phyloP scores from a whole-genome alignment of 2,329 filamentous ascomycete species.

The Cladosporium phlei region DNA sequence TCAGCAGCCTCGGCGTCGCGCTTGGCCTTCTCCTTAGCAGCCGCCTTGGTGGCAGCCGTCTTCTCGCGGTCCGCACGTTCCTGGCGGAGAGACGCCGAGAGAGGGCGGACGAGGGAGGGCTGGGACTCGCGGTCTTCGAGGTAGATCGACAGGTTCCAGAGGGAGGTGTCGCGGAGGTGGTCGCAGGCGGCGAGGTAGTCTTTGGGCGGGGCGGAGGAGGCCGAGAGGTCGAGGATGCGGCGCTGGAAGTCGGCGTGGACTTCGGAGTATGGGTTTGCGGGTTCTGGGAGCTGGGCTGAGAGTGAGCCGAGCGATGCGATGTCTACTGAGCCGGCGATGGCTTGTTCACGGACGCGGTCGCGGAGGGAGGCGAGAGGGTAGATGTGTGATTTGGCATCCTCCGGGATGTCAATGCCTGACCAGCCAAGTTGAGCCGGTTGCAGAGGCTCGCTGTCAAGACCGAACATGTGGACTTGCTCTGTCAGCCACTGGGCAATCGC shows the following conservation, averaged over 20 bases:
- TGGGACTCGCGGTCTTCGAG: constrained; percentile 70
- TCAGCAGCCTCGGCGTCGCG: constrained; percentile 50
- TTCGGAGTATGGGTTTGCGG: constrained; percentile 42
- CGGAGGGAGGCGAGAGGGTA: constrained; percentile 55
- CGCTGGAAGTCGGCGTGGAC: constrained; percentile 53
- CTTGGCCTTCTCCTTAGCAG: constrained; percentile 46
- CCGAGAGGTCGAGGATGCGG: constrained; percentile 53
- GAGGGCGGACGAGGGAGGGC: constrained; percentile 68
- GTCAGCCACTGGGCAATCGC: constrained; percentile 73
- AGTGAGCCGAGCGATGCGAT: constrained; percentile 30
- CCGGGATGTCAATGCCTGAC: constrained; percentile 60
- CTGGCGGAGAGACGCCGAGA: constrained; percentile 48
- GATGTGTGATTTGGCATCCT: constrained; percentile 56
- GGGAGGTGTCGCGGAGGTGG: constrained; percentile 70
- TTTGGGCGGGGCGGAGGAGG: constrained; percentile 55
- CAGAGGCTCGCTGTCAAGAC: constrained; percentile 59
- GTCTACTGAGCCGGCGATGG: constrained; percentile 43
- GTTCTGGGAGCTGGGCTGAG: constrained; percentile 23
- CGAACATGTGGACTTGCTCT: constrained; percentile 76
- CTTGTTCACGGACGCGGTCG: constrained; percentile 54
- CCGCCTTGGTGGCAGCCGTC: constrained; percentile 46
- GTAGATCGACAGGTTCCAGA: constrained; percentile 80
- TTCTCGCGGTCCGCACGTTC: constrained; percentile 51
- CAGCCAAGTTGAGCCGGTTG: constrained; percentile 52
- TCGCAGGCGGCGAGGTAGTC: constrained; percentile 74